Conservation (phyloP, 306 rosid species). For the Boehmeria nivea region DNA sequence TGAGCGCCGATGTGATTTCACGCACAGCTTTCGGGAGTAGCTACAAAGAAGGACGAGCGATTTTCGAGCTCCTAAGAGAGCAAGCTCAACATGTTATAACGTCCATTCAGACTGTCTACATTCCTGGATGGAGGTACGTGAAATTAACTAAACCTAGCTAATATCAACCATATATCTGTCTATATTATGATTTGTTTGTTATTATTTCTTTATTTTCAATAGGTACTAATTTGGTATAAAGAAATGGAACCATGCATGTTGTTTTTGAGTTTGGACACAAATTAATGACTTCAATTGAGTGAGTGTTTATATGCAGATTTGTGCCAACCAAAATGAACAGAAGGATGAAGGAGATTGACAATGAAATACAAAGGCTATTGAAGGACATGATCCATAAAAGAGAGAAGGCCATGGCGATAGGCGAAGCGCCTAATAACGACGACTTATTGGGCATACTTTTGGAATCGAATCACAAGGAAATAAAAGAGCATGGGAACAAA, state of each 20-base stretch:
- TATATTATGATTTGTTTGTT: no score
- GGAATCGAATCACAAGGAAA: conserved; percentile 35
- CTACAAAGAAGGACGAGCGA: conserved; percentile 26
- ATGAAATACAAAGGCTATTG: conserved; percentile 15
- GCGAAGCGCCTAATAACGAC: conserved; percentile 1
- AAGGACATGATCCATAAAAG: conserved; percentile 27
- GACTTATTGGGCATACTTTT: conserved; percentile 36
- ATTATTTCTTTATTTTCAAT: no score
- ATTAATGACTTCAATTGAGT: background rate
- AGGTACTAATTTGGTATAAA: no score
- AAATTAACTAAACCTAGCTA: background rate
- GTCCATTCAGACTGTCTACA: background rate
- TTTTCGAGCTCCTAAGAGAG: conserved; percentile 29
- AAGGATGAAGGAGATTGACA: conserved; percentile 27
- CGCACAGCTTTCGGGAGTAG: conserved; percentile 45
- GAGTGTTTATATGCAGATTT: conserved; percentile 18
- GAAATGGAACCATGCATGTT: no score
- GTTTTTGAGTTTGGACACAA: no score
- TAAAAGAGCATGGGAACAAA: conserved; percentile 20
- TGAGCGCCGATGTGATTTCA: conserved; percentile 33
- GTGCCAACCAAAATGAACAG: conserved; percentile 25
- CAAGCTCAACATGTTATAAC: background rate
- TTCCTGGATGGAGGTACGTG: conserved; percentile 39
- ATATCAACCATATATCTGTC: background rate
- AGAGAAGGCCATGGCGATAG: conserved; percentile 16